Evolutionary conservation across 495 filamentous ascomycete genomes (phyloP), one percentile per base, ranked within the genome.

Genomic region (Penicillium antarcticum): DNA sequence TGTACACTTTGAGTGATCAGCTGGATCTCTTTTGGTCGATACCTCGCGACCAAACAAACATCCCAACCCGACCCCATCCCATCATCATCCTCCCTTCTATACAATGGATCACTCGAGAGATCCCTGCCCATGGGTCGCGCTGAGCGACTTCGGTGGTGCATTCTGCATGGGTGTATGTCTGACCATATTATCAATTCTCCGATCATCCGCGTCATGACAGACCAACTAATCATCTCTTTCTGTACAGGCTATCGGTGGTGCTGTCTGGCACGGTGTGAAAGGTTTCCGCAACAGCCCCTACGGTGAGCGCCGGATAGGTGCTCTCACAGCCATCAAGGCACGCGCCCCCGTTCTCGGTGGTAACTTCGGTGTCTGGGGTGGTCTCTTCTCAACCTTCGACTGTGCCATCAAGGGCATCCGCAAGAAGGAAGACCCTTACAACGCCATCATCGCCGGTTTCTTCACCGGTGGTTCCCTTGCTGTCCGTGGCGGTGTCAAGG

Each of bases 311-410:
- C 80, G 92, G 69, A 91, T 97, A 77, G 94, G 95, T 58, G 90
- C 95, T 38, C 74, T 98, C 71, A 97, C 95, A 58, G 94, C 94
- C 26, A 92, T 98, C 74, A 98, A 98, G 78, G 89, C 91, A 46
- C 86, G 94, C 53, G 95, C 94, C 26, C 94, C 94, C 2, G 92
- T 97, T 40, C 80, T 97, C 44, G 94, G 92, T 53, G 94, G 94
- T 55, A 98, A 98, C 78, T 98, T 98, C 57, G 94, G 92, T 57
- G 87, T 92, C 29, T 98, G 92, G 92, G 95, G 94, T 61, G 94
- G 94, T 55, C 64, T 97, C 36, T 97, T 98, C 75, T 87, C 83
- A 52, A 92, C 88, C 34, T 97, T 88, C 66, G 94, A 98, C 73
- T 98, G 94, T 75, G 89, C 91, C n/a, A 87, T 98, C 19, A 97